A percentile compares a stretch with the other conserved stretches of the same genome.
Evolutionary conservation across 2,329 filamentous ascomycete species (phyloP).

Genomic region (Lasiodiplodia sp.): DNA sequence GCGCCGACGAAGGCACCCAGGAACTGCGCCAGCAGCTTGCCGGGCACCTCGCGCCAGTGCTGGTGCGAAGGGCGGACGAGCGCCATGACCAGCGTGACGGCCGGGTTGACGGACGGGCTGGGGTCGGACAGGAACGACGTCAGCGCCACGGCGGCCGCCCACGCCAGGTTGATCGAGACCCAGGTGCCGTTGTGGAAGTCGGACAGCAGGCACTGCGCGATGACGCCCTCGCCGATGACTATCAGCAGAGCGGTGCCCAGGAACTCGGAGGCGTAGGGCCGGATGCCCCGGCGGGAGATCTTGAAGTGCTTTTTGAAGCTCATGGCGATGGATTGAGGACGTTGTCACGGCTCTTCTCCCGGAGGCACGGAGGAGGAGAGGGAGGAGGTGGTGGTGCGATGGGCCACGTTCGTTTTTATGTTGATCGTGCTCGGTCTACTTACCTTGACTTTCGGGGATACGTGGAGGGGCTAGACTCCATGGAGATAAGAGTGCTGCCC

Average conservation of each 20-base stretch:
- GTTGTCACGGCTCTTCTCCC: background rate
- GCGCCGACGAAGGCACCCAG: slow-evolving; percentile 71
- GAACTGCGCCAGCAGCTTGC: slow-evolving; percentile 70
- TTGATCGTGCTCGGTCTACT: slow-evolving; percentile 14
- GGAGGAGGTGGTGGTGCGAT: background rate
- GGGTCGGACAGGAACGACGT: slow-evolving; percentile 70
- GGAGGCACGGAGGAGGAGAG: background rate
- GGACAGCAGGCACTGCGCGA: slow-evolving; percentile 54
- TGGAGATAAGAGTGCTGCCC: slow-evolving; percentile 9
- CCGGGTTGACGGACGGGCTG: slow-evolving; percentile 69
- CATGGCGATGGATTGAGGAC: background rate
- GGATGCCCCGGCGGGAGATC: slow-evolving; percentile 15
- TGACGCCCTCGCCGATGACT: slow-evolving; percentile 54
- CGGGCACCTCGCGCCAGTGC: slow-evolving; percentile 72
- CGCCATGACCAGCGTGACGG: slow-evolving; percentile 73
- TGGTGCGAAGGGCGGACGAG: slow-evolving; percentile 66
- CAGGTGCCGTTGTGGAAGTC: slow-evolving; percentile 53
- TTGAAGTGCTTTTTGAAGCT: background rate
- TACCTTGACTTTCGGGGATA: background rate
- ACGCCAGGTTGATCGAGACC: slow-evolving; percentile 49
- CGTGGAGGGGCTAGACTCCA: slow-evolving; percentile 7
- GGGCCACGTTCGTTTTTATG: slow-evolving; percentile 1
- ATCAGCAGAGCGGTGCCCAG: slow-evolving; percentile 53
- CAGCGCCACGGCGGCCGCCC: slow-evolving; percentile 39
- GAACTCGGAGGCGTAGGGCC: slow-evolving; percentile 47